Base-by-base conservation (phyloP, 2,329 filamentous ascomycete species). In the Calonectria montana region DNA sequence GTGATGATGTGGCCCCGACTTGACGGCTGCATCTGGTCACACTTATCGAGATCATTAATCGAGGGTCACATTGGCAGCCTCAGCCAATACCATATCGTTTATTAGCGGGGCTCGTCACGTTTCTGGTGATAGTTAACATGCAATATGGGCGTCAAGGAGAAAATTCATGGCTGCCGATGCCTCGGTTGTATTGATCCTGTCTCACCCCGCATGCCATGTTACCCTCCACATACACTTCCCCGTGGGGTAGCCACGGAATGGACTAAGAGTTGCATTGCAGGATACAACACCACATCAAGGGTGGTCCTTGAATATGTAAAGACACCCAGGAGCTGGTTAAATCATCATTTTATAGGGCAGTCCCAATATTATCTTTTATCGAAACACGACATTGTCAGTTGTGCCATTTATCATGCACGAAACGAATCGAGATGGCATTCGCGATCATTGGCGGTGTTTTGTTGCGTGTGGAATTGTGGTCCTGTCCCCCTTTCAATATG, bases 381-480 rank as follows among this genome's bases (percentile, higher is more conserved):
- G 5, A 4, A 21, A 12, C 27, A 25, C 9, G n/a, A 16, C 1
- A 61, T 25, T 16, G 35, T n/a, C 2, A 37, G 31, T 16, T 15
- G 21, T 25, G 15, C 7, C 37, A 31, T 16, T 39, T 21, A 16
- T 43, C 43, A 77, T 78, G 76, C 2, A 48, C 16, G 59, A 62
- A 35, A 21, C 21, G 27, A 47, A 73, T 4, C 37, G 70, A 8
- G 74, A 77, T n/a, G 76, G 74, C 5, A 75, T 77, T 18, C 71
- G 70, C 6, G 76, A 67, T 37, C 71, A 77, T 15, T 77, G 76
- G 76, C 74, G 75, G 48, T 77, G 76, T 29, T 77, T 77, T 3
- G 10, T 75, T 3, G 76, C 76, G 1, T 77, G 76, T 18, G 69
- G 73, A 1, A 69, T 77, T 4, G 75, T 77, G 0, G 76, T 77